Evolutionary conservation across 768 basidiomycete species (phyloP).

Genomic region (Boletus pseudopeckii): DNA sequence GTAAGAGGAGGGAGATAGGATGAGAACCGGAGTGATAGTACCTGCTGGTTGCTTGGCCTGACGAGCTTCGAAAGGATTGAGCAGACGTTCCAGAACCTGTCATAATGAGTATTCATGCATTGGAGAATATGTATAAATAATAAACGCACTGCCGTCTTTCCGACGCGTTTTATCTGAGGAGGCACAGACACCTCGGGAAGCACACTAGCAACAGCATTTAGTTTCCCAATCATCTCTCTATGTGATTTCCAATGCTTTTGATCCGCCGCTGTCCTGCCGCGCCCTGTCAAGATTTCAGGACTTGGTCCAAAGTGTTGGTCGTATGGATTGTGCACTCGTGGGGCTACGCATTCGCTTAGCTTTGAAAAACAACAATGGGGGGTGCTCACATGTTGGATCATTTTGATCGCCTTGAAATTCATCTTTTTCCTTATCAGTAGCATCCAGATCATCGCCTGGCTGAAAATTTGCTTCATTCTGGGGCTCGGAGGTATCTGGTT

Average conservation of each 20-base stretch:
- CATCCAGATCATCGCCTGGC: constrained; percentile 23
- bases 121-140: neutral
- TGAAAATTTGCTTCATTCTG: neutral
- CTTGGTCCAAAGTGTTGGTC: constrained; percentile 72
- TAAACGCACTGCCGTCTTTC: constrained; percentile 23
- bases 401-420: constrained; percentile 31
- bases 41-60: constrained; percentile 55
- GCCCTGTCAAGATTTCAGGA: constrained; percentile 49
- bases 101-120: neutral
- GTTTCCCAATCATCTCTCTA: constrained; percentile 48
- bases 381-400: constrained; percentile 19
- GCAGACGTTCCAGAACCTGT: constrained; percentile 58
- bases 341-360: neutral
- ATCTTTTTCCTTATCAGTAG: constrained; percentile 28
- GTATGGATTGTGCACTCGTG: constrained; percentile 45
- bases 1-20: constrained; percentile 5
- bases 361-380: neutral
- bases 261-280: constrained; percentile 51
- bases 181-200: constrained; percentile 41
- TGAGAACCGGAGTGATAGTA: constrained; percentile 19
- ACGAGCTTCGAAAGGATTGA: constrained; percentile 49
- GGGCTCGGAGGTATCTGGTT: constrained; percentile 2
- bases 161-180: constrained; percentile 23
- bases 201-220: constrained; percentile 47
- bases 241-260: constrained; percentile 53